Base-by-base conservation (phyloP, 495 filamentous ascomycete species). In the Penicillium daleae region DNA sequence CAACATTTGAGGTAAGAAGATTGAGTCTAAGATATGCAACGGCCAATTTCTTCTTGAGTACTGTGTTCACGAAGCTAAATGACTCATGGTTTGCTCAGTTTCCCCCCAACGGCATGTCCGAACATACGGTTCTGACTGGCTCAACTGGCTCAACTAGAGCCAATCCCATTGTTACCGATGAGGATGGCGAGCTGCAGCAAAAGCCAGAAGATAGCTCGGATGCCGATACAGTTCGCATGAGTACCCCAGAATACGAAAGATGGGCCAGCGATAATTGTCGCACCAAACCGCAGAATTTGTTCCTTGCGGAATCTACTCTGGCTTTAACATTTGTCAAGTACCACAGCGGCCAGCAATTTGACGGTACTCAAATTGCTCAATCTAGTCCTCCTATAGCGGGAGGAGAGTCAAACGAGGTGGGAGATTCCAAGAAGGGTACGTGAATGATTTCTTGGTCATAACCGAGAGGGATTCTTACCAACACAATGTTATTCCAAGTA, bases 131-230 rank as follows among this genome's bases (percentile, higher is more conserved):
- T 52, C 22, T 52, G 13, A 52, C 22, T 52, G 7, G 22, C 49
- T 52, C 22, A 52, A 52, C 2, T 52, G 17, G 49, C 27, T 52
- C 13, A 52, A 52, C 24, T 52, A 52, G 49, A 52, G 49, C 24
- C 7, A 52, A 24, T 52, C 29, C 49, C 17, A 52, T 52, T 52
- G 22, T 52, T 52, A 10, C 29, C 49, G 49, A 52, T 24, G 49
- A 31, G 22, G 27, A 52, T 31, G 6, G 29, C 49, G n/a, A 52
- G 49, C 22, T 17, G 9, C 27, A 52, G 49, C 49, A 2, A 52
- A 24, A 52, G 13, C n/a, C n/a, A n/a, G 49, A 52, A 52, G 22
- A 52, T 52, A 52, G 29, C 49, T 52, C 49, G 49, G 49, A 52
- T 0, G 22, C 49, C 22, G 22, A 52, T 52, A 52, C 6, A 52